phyloP scores from a whole-genome alignment of 208 protist genomes.

The Endotrypanum monterogeii region DNA sequence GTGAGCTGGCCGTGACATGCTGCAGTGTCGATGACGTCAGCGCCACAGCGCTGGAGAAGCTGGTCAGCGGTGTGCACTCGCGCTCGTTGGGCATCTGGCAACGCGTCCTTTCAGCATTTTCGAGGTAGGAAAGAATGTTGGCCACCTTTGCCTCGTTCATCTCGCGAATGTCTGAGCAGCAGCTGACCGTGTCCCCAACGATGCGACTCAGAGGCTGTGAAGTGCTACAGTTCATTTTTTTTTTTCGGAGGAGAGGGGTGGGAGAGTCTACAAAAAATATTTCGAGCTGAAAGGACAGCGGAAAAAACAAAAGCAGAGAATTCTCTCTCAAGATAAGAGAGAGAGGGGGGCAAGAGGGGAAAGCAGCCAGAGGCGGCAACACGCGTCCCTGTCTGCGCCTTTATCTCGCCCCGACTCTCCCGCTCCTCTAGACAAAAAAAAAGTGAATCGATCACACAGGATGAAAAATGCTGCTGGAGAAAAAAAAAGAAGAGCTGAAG shows the following conservation, averaged over 20 bases:
- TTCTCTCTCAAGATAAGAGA: neutral
- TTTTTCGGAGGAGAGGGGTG: neutral
- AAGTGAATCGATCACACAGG: neutral
- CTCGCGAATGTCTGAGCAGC: constrained; percentile 80
- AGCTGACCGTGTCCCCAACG: constrained; percentile 30
- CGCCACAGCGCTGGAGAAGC: constrained; percentile 24
- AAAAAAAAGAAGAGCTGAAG: no score
- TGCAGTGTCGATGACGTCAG: constrained; percentile 42
- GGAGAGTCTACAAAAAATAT: neutral
- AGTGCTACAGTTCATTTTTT: neutral
- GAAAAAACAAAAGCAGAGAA: neutral
- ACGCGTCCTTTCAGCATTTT: constrained; percentile 17
- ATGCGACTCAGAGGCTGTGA: constrained; percentile 9
- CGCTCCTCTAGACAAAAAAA: constrained; percentile 10
- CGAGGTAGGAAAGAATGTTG: constrained; percentile 86
- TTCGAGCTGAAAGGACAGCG: no score
- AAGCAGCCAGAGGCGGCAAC: neutral
- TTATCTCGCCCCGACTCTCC: constrained; percentile 2
- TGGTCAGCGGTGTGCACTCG: constrained; percentile 20
- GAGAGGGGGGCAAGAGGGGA: neutral
- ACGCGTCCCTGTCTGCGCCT: neutral
- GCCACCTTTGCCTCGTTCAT: constrained; percentile 89
- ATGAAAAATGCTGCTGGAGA: no score
- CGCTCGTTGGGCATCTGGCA: neutral
- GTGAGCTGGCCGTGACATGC: constrained; percentile 29